Conservation (phyloP, 140 eudicot genomes). For the Ambrosia hybrid region DNA sequence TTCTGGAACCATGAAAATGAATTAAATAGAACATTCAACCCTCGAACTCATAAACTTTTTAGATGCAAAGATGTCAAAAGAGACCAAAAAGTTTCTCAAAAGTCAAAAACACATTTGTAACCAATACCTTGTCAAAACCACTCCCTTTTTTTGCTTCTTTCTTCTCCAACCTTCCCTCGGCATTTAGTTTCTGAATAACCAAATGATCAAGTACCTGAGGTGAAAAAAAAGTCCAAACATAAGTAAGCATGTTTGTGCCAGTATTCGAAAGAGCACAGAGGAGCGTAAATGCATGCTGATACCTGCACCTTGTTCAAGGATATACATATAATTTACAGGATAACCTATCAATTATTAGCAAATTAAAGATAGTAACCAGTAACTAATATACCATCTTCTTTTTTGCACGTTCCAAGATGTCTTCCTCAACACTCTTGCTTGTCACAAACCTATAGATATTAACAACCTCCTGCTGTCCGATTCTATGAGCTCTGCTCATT, state of each 20-base stretch:
- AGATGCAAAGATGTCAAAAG: constrained; percentile 4
- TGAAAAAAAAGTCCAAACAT: constrained; percentile 17
- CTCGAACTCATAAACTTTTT: not conserved
- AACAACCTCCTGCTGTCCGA: constrained; percentile 98
- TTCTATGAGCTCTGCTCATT: constrained; percentile 99
- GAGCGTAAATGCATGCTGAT: constrained; percentile 6
- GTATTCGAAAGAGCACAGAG: not conserved
- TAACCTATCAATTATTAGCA: not conserved
- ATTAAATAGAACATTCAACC: constrained; percentile 14
- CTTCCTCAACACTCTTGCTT: constrained; percentile 99
- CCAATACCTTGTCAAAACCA: constrained; percentile 83
- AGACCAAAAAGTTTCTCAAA: constrained; percentile 1
- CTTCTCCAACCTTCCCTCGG: constrained; percentile 97
- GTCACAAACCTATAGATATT: constrained; percentile 97
- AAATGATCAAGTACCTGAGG: constrained; percentile 95
- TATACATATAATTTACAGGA: not conserved
- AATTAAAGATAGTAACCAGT: not conserved
- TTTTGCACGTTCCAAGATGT: constrained; percentile 98
- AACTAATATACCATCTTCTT: constrained; percentile 82
- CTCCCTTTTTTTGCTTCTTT: constrained; percentile 91
- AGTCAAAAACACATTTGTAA: constrained; percentile 3
- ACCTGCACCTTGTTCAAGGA: not conserved
- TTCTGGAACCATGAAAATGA: constrained; percentile 53
- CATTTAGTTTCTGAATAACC: constrained; percentile 96
- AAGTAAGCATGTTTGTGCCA: not conserved